phyloP scores from a whole-genome alignment of 2,329 filamentous ascomycete genomes.

The Penicillium polonicum region DNA sequence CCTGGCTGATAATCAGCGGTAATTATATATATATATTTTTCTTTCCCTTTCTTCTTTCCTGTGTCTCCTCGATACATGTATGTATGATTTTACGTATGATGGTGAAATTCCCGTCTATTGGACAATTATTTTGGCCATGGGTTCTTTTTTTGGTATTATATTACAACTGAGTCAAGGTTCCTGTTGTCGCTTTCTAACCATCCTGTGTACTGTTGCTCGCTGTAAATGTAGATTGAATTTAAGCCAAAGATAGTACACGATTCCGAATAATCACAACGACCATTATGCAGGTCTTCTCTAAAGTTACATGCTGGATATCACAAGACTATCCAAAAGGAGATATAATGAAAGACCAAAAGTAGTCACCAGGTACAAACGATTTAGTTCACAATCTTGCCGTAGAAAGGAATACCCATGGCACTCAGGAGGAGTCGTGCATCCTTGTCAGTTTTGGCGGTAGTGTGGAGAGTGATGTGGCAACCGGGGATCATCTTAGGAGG shows the following conservation, averaged over 20 bases:
- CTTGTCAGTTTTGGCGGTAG: constrained; percentile 77
- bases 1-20: constrained; percentile 53
- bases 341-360: constrained; percentile 8
- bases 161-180: not conserved
- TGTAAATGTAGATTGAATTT: constrained; percentile 18
- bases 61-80: constrained; percentile 1
- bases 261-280: constrained; percentile 24
- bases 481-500: constrained; percentile 77
- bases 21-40: not conserved
- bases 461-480: constrained; percentile 79
- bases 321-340: constrained; percentile 10
- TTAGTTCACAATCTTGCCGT: constrained; percentile 66
- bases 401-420: constrained; percentile 75
- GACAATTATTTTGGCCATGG: not conserved
- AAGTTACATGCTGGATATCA: constrained; percentile 28
- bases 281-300: constrained; percentile 27
- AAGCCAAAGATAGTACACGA: constrained; percentile 26
- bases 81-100: constrained; percentile 22
- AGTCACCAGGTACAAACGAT: not conserved
- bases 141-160: constrained; percentile 2
- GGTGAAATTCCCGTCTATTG: not conserved
- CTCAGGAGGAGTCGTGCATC: constrained; percentile 76
- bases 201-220: not conserved
- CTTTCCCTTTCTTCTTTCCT: not conserved
- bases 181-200: not conserved